These are phyloP conservation scores for Alternaria brassicae DNA, from an alignment of 2,329 filamentous ascomycete genomes.

Conservation along the genomic window DNA sequence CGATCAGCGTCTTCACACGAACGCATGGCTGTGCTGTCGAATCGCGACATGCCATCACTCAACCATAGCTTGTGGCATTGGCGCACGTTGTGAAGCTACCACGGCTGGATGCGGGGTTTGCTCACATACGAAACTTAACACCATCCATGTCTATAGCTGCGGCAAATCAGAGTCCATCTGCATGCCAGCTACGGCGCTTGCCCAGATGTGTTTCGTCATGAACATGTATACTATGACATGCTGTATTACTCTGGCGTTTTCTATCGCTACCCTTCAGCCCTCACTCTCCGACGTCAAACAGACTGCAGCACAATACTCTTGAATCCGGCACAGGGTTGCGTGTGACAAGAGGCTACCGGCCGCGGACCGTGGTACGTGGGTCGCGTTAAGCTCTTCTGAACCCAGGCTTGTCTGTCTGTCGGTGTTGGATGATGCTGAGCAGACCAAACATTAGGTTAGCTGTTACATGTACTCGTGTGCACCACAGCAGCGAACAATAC, in stretches of 20 bases:
- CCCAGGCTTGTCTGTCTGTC: background rate
- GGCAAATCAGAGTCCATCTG: constrained; percentile 28
- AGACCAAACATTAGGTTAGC: background rate
- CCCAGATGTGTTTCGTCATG: background rate
- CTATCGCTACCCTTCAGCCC: constrained; percentile 3
- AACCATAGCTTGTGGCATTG: constrained; percentile 8
- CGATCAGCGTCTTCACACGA: background rate
- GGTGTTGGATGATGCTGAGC: background rate
- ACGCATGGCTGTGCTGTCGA: background rate
- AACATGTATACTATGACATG: background rate
- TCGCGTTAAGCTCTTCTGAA: background rate
- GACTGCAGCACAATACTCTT: background rate
- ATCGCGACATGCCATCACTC: constrained; percentile 2
- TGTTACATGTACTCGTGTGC: background rate
- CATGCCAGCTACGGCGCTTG: constrained; percentile 22
- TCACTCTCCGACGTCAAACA: constrained; percentile 2
- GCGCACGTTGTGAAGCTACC: background rate
- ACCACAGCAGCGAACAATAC: background rate
- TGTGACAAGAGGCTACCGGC: constrained; percentile 28
- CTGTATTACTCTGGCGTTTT: constrained; percentile 9
- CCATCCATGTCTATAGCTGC: constrained; percentile 19
- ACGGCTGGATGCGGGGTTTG: constrained; percentile 34
- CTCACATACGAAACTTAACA: constrained; percentile 35
- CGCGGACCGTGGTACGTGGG: constrained; percentile 24
- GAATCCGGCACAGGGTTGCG: constrained; percentile 7